A percentile compares a stretch with the other conserved stretches of the same genome.
phyloP scores from a whole-genome alignment of 179 eudicot species.

The Actinidia chinensis region DNA sequence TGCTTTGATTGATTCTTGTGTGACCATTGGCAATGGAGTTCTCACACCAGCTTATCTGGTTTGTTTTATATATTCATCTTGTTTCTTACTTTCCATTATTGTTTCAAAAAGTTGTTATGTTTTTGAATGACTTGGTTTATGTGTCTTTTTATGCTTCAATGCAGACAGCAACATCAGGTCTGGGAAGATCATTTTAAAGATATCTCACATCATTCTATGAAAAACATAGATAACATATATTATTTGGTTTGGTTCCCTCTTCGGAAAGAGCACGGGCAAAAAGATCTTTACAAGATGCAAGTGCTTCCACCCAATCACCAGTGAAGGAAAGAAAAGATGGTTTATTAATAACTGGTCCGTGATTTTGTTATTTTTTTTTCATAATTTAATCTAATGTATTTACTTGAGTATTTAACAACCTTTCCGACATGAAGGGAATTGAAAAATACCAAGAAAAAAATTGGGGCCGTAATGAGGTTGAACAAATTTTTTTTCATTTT shows the following conservation, averaged over 20 bases:
- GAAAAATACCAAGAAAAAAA: background rate
- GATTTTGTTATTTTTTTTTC: no score
- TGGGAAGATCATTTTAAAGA: constrained; percentile 38
- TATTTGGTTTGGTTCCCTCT: constrained; percentile 17
- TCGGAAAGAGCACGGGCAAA: constrained; percentile 24
- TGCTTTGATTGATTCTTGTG: constrained; percentile 84
- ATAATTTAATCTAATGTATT: background rate
- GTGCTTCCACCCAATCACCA: constrained; percentile 12
- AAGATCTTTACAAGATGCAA: constrained; percentile 26
- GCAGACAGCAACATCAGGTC: constrained; percentile 36
- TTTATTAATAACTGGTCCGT: background rate
- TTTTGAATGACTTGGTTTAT: background rate
- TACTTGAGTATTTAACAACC: no score
- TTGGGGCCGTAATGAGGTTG: background rate
- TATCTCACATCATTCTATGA: constrained; percentile 31
- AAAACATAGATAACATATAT: background rate
- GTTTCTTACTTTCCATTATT: background rate
- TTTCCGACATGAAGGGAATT: no score
- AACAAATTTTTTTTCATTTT: background rate
- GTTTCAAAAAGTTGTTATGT: background rate
- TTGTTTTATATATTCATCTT: constrained; percentile 14
- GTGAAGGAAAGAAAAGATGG: background rate
- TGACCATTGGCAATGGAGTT: constrained; percentile 84
- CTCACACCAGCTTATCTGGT: constrained; percentile 88
- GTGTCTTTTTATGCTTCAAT: constrained; percentile 23